phyloP scores from a whole-genome alignment of 106 monocot species.

The Dendrobium chrysotoxum region DNA sequence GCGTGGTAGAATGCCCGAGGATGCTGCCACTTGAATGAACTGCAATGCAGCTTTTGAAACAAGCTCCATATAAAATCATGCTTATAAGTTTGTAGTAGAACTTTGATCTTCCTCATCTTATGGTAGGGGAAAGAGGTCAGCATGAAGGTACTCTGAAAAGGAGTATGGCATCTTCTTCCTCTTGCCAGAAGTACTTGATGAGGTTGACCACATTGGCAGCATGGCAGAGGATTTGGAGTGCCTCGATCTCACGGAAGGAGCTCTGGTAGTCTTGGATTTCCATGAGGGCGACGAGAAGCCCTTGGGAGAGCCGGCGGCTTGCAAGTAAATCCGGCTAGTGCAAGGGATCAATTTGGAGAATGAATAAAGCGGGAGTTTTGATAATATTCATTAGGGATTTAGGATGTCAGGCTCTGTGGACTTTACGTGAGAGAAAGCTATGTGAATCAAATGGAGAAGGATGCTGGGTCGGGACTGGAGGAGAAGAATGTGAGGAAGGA shows the following conservation, averaged over 20 bases:
- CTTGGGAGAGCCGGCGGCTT: conserved; percentile 66
- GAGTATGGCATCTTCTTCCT: conserved; percentile 65
- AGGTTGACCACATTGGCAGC: conserved; percentile 63
- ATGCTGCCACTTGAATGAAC: conserved; percentile 6
- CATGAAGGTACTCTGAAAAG: conserved; percentile 47
- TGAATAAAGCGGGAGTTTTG: no score
- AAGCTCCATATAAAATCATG: neutral
- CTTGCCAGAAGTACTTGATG: conserved; percentile 74
- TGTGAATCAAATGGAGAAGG: no score
- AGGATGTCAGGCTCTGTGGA: no score
- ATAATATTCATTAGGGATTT: no score
- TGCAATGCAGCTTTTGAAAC: conserved; percentile 22
- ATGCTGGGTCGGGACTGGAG: no score
- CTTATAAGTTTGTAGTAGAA: no score
- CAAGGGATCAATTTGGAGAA: no score
- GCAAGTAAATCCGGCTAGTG: no score
- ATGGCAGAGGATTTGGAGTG: conserved; percentile 42
- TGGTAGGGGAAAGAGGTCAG: no score
- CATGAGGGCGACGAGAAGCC: conserved; percentile 67
- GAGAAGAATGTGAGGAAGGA: no score
- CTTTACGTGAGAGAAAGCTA: no score
- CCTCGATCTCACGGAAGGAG: conserved; percentile 74
- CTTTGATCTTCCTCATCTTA: no score
- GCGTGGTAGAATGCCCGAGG: neutral
- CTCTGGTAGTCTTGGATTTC: conserved; percentile 87